Base-by-base conservation (phyloP, 495 filamentous ascomycete genomes). In the Friedmanniomyces endolithicus region DNA sequence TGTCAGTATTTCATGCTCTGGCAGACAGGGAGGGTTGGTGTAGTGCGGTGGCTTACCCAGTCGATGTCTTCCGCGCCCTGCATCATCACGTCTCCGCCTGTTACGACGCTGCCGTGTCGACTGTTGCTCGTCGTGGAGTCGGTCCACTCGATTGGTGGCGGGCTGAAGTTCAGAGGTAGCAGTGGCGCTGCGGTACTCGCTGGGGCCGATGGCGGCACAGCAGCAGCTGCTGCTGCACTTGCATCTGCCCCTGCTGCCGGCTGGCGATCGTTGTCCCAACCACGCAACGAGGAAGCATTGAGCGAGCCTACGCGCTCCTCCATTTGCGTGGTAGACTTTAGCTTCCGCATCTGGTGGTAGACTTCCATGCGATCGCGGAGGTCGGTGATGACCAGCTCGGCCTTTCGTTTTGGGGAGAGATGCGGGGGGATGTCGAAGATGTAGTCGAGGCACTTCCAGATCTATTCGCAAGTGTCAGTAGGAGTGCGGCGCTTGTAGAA, bases 371-470 rank as follows among this genome's bases (percentile, higher is more conserved):
- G 60, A 27, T 69, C 68, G 9, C 66, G 50, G 33, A 76, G 52
- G 52, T 73, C 67, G 3, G 61, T 61, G 29, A 78, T 52, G 27
- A 78, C 63, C 31, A 65, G 63, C 17, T 68, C 66, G 2, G 65
- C 60, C 53, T 76, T 77, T 43, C 72, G 66, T 22, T 56, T 59
- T 37, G 58, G 58, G 27, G 73, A 58, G 27, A 77, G 60, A 46
- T 72, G 69, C 0, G 68, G 60, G 11, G 79, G 74, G n/a, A 81
- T 66, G 31, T 78, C 74, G 59, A 86, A 88, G 43, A 84, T 79
- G 63, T 81, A 86, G 61, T 87, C 82, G 11, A 88, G 70, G 55
- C 79, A 84, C 6, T 69, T 66, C 84, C 84, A 88, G 46, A 86
- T 82, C 24, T 41, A 19, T 41, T 4, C 16, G 16, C 27, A 31